Evolutionary conservation across 1,139 yeast species (phyloP).

Genomic region (Pneumocystis oryctolagi): DNA sequence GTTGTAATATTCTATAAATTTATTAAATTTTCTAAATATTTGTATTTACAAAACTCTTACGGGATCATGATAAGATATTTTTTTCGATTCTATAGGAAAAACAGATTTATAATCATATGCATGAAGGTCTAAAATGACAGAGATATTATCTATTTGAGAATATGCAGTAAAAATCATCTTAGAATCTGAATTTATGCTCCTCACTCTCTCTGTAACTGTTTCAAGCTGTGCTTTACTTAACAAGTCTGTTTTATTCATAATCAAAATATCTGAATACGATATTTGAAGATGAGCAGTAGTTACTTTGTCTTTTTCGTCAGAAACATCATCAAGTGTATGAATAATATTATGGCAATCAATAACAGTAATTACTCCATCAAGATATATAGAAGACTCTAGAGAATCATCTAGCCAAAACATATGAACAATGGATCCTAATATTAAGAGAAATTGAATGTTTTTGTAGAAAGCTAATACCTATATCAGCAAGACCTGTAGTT

Average conservation of each 20-base stretch:
- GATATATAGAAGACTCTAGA: constrained; percentile 62
- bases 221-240: constrained; percentile 22
- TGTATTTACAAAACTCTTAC: constrained; percentile 5
- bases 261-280: constrained; percentile 70
- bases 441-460: background rate
- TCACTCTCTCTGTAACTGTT: constrained; percentile 28
- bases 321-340: constrained; percentile 53
- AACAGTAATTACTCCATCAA: constrained; percentile 90
- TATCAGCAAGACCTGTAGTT: constrained; percentile 97
- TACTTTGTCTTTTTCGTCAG: constrained; percentile 28
- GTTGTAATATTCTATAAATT: constrained; percentile 41
- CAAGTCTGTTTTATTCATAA: constrained; percentile 63
- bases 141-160: constrained; percentile 49
- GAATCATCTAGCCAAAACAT: constrained; percentile 98
- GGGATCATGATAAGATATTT: constrained; percentile 32
- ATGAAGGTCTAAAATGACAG: constrained; percentile 55
- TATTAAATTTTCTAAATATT: background rate
- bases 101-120: constrained; percentile 49
- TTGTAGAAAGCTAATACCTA: constrained; percentile 32
- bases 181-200: constrained; percentile 50
- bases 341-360: constrained; percentile 62
- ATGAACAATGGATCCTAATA: constrained; percentile 56
- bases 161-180: constrained; percentile 52
- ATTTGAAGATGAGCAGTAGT: constrained; percentile 34
- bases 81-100: constrained; percentile 18